Evolutionary conservation across 352 stramenopile species (phyloP).

Genomic region (Pythium scleroteichum): DNA sequence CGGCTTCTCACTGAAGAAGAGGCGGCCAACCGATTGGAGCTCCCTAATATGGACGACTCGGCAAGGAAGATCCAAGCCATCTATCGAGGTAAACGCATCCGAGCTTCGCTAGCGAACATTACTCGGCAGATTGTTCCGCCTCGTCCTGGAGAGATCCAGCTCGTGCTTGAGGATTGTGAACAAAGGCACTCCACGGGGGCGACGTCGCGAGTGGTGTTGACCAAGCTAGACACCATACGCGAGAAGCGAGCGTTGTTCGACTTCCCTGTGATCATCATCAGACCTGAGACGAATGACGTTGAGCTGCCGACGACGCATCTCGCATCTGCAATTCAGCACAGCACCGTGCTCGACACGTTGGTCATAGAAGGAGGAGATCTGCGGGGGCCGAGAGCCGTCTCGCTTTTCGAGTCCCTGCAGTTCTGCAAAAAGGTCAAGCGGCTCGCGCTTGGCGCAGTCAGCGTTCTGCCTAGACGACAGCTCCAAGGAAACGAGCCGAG

Average conservation of each 20-base stretch:
- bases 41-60: conserved; percentile 31
- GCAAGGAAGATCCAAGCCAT: conserved; percentile 56
- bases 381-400: conserved; percentile 26
- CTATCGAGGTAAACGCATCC: conserved; percentile 51
- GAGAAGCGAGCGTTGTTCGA: conserved; percentile 59
- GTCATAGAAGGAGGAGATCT: conserved; percentile 40
- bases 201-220: conserved; percentile 2
- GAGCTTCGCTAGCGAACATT: conserved; percentile 40
- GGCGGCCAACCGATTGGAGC: not conserved
- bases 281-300: not conserved
- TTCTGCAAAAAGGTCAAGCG: conserved; percentile 44
- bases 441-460: conserved; percentile 44
- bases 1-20: conserved; percentile 25
- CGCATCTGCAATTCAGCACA: conserved; percentile 53
- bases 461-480: too few species aligned
- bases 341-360: conserved; percentile 39
- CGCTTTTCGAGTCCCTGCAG: conserved; percentile 42
- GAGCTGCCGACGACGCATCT: conserved; percentile 35
- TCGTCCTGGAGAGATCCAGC: conserved; percentile 33
- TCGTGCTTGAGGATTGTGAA: conserved; percentile 33
- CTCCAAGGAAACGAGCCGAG: not conserved
- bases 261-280: conserved; percentile 41
- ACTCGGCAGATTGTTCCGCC: conserved; percentile 25
- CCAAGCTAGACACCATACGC: conserved; percentile 9
- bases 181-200: conserved; percentile 24